A percentile compares a stretch with the other conserved stretches of the same genome.
Evolutionary conservation across 2,329 filamentous ascomycete genomes (phyloP).

Genomic region (Nigrograna mackinnonii): DNA sequence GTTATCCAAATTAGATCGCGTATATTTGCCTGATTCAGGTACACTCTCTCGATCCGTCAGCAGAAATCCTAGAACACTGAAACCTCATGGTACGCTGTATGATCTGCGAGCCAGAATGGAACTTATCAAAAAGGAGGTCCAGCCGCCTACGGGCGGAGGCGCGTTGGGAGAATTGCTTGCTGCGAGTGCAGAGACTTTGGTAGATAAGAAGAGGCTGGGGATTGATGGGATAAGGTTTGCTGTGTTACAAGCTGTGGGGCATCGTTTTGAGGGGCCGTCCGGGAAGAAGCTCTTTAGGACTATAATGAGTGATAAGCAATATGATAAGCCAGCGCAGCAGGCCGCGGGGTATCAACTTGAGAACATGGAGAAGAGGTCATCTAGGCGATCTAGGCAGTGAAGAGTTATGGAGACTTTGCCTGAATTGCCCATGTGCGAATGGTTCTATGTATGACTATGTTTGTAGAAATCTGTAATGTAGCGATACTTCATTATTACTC

Average conservation of each 20-base stretch:
- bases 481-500: too few species aligned
- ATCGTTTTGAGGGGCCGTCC: conserved; percentile 2
- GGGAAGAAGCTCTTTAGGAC: too few species aligned
- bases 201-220: conserved; percentile 56
- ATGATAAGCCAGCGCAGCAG: too few species aligned
- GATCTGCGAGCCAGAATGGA: conserved; percentile 47
- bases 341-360: too few species aligned
- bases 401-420: too few species aligned
- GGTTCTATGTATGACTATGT: too few species aligned
- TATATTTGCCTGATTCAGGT: conserved; percentile 28
- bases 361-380: too few species aligned
- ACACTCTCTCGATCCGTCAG: conserved; percentile 18
- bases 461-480: too few species aligned
- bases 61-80: conserved; percentile 10
- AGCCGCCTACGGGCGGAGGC: conserved; percentile 30
- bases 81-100: conserved; percentile 38
- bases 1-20: conserved; percentile 65
- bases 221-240: conserved; percentile 67
- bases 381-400: too few species aligned
- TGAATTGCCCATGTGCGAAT: too few species aligned
- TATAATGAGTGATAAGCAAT: too few species aligned
- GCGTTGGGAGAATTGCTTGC: conserved; percentile 64
- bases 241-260: conserved; percentile 60
- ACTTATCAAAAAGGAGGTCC: conserved; percentile 40
- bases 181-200: conserved; percentile 57